Percentiles rank a stretch among this genome's conserved stretches.
phyloP scores from a whole-genome alignment of 345 rosid species.

The Salix suchowensis region DNA sequence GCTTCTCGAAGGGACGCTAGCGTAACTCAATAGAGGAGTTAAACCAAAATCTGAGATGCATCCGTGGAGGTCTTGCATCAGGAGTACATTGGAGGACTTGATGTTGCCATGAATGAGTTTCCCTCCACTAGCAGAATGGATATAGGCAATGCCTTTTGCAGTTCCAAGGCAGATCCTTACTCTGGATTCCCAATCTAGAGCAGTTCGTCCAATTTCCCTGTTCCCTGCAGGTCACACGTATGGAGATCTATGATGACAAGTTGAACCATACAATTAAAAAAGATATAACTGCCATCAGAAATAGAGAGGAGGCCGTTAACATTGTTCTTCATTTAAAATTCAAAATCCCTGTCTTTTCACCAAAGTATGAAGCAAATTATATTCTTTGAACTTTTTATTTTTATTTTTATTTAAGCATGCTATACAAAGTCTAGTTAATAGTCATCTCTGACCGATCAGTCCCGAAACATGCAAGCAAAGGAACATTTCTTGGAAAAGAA shows the following conservation, averaged over 20 bases:
- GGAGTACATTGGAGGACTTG: constrained; percentile 73
- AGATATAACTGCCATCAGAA: neutral
- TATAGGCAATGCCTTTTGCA: constrained; percentile 67
- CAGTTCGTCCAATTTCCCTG: constrained; percentile 40
- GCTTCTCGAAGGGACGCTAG: constrained; percentile 49
- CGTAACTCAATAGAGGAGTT: constrained; percentile 53
- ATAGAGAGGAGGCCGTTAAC: neutral
- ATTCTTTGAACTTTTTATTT: too few species aligned
- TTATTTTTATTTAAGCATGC: too few species aligned
- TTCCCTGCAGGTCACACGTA: constrained; percentile 32
- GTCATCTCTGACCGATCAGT: too few species aligned
- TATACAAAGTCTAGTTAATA: too few species aligned
- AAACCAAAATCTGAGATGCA: constrained; percentile 72
- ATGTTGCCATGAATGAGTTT: constrained; percentile 71
- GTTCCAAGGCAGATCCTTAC: constrained; percentile 62
- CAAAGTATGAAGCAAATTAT: too few species aligned
- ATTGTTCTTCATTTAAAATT: neutral
- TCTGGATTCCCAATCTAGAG: constrained; percentile 73
- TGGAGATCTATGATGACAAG: neutral
- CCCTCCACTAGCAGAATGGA: constrained; percentile 59
- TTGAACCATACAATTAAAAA: neutral
- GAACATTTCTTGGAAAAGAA: neutral
- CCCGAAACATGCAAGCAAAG: too few species aligned
- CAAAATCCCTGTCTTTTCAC: too few species aligned
- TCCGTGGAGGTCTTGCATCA: constrained; percentile 48